Conservation (phyloP, 495 filamentous ascomycete species). For the Thermochaetoides thermophila region DNA sequence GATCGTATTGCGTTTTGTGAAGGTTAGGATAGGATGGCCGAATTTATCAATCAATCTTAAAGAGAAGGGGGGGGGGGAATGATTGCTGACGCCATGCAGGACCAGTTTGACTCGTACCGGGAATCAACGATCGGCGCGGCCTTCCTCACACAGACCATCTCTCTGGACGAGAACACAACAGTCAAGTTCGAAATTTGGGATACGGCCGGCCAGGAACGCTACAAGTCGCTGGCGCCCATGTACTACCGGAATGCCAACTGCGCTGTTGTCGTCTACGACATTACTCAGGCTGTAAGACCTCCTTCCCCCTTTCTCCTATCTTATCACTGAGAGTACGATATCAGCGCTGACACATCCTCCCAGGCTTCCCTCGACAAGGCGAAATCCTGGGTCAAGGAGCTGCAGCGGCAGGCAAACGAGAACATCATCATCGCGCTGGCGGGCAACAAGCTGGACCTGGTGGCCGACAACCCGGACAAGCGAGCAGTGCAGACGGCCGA, state of each 20-base stretch:
- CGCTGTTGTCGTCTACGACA: constrained; percentile 97
- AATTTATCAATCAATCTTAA: too few species aligned
- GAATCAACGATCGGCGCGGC: constrained; percentile 98
- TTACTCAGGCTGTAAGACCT: constrained; percentile 81
- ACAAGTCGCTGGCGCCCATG: constrained; percentile 97
- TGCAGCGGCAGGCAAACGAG: constrained; percentile 96
- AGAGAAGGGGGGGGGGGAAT: too few species aligned
- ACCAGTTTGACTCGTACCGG: constrained; percentile 99
- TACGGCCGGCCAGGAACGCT: constrained; percentile 93
- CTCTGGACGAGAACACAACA: constrained; percentile 90
- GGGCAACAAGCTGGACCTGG: constrained; percentile 94
- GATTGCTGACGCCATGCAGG: constrained; percentile 40
- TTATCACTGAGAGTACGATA: not conserved
- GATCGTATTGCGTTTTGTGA: constrained; percentile 92
- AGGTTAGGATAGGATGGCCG: constrained; percentile 39
- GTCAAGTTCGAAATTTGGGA: constrained; percentile 99
- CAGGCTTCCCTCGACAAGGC: constrained; percentile 95
- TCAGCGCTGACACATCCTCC: constrained; percentile 1
- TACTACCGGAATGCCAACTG: constrained; percentile 99
- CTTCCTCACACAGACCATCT: constrained; percentile 96
- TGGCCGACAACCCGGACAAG: constrained; percentile 80
- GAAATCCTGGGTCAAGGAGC: constrained; percentile 98
- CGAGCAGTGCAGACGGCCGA: constrained; percentile 77
- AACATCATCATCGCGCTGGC: constrained; percentile 98
- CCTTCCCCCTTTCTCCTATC: not conserved